Conservation (phyloP, 352 stramenopile genomes). For the Phytophthora tentaculata region DNA sequence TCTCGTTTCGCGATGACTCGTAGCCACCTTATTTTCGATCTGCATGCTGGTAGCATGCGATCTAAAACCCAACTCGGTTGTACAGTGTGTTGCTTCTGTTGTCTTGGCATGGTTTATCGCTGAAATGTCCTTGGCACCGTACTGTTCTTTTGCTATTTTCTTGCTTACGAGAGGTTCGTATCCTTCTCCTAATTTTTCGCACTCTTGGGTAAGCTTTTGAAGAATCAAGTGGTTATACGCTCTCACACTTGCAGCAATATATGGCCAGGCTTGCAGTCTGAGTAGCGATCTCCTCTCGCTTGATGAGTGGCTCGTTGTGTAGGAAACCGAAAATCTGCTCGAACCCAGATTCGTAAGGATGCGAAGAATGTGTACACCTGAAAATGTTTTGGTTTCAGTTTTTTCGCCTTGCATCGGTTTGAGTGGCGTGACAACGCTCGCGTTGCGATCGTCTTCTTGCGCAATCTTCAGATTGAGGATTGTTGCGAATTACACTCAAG, state of each 20-base stretch:
- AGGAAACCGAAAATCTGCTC: constrained; percentile 20
- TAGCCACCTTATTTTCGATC: background rate
- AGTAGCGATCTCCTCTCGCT: constrained; percentile 11
- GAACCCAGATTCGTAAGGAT: constrained; percentile 18
- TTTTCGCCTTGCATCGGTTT: background rate
- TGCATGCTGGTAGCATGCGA: background rate
- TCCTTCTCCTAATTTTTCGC: background rate
- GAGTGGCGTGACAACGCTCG: background rate
- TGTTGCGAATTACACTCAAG: too few species aligned
- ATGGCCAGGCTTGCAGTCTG: constrained; percentile 1
- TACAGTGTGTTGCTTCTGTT: background rate
- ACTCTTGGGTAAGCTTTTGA: background rate
- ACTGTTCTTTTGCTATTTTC: background rate
- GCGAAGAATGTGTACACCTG: background rate
- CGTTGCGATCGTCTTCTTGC: background rate
- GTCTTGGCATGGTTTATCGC: background rate
- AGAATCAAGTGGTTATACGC: background rate
- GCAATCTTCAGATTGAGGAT: background rate
- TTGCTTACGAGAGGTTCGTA: background rate
- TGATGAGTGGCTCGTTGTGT: constrained; percentile 22
- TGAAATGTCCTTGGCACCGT: background rate
- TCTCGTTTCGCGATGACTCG: background rate
- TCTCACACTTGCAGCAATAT: background rate
- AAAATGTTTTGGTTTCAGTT: background rate
- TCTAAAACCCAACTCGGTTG: background rate